Evolutionary conservation across 352 stramenopile genomes (phyloP).

Genomic region (Phytophthora megakarya): DNA sequence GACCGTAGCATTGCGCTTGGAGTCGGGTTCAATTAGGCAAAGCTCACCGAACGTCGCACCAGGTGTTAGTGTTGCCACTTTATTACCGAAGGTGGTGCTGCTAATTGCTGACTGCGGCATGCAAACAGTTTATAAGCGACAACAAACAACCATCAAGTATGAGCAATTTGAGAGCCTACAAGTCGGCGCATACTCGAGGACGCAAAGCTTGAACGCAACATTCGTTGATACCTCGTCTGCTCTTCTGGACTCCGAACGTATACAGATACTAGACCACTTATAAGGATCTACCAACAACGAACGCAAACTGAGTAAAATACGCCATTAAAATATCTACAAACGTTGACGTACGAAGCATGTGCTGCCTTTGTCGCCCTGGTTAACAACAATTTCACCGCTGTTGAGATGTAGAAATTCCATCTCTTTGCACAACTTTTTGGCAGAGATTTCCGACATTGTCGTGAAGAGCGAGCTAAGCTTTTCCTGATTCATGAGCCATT

Average conservation of each 20-base stretch:
- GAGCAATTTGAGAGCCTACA: conserved; percentile 25
- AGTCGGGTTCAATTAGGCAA: conserved; percentile 86
- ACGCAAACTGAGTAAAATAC: not conserved
- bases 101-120: conserved; percentile 40
- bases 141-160: not conserved
- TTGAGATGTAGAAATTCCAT: conserved; percentile 84
- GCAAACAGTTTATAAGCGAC: conserved; percentile 2
- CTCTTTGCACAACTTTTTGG: conserved; percentile 86
- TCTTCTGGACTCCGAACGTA: conserved; percentile 75
- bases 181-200: conserved; percentile 49
- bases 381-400: conserved; percentile 73
- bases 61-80: conserved; percentile 76
- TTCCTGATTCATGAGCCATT: conserved; percentile 87
- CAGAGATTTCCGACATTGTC: conserved; percentile 84
- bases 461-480: conserved; percentile 88
- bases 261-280: conserved; percentile 79
- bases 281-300: conserved; percentile 57
- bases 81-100: conserved; percentile 53
- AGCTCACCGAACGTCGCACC: conserved; percentile 85
- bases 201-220: conserved; percentile 51
- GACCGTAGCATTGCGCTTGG: conserved; percentile 84
- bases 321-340: not conserved
- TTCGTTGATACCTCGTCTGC: conserved; percentile 63
- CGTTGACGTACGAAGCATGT: conserved; percentile 83
- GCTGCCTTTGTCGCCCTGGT: conserved; percentile 85